Evolutionary conservation across 78 protist genomes (phyloP).

Genomic region (Chrysochromulina tobinii): DNA sequence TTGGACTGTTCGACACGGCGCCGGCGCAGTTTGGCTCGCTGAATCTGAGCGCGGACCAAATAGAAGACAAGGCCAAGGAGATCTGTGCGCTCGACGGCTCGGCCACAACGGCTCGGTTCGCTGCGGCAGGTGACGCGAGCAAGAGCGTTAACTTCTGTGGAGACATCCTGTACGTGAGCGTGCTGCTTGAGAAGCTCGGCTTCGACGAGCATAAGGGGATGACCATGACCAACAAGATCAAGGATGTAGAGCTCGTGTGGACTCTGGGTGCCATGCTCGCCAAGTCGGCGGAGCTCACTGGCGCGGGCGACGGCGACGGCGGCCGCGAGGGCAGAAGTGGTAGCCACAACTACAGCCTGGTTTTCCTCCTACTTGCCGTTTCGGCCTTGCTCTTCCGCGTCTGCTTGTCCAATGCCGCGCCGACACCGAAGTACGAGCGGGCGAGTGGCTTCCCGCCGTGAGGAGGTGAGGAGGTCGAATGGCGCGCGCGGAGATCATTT

Average conservation of each 20-base stretch:
- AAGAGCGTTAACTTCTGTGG: neutral
- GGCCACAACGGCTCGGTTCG: neutral
- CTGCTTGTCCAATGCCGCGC: no score
- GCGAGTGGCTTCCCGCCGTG: no score
- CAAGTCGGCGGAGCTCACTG: neutral
- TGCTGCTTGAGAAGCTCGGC: neutral
- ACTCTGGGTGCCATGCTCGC: conserved; percentile 1
- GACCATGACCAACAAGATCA: neutral
- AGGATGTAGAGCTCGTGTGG: neutral
- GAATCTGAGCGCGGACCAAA: neutral
- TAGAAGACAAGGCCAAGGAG: neutral
- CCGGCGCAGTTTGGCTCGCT: neutral
- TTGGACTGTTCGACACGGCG: neutral
- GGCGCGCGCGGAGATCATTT: no score
- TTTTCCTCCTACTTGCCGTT: no score
- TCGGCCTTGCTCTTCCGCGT: no score
- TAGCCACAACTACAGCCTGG: no score
- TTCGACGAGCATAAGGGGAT: neutral
- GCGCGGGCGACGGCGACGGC: neutral
- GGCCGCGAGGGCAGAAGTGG: no score
- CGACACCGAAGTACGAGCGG: no score
- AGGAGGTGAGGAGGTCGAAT: no score
- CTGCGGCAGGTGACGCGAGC: neutral
- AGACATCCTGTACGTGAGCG: neutral
- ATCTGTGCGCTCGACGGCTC: neutral